Base-by-base conservation (phyloP, 2,329 filamentous ascomycete genomes). In the Dactylellina parvicollis region DNA sequence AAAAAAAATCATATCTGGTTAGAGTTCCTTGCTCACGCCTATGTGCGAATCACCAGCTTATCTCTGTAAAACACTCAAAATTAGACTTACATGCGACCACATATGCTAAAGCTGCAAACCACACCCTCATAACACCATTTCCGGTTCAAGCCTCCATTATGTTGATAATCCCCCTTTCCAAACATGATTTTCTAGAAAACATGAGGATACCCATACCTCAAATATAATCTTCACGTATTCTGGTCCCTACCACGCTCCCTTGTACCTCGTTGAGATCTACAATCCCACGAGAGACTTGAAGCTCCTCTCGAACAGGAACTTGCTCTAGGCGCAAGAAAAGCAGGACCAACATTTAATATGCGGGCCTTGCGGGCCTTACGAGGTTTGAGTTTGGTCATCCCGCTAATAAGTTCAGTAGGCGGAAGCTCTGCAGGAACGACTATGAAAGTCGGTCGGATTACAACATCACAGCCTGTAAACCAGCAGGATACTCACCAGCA, bases 71-170 rank as follows among this genome's bases (percentile, higher is more conserved):
- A 36, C n/a, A 14, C 61, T 66, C 61, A 66, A 66, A 66, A 10
- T 30, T 26, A 36, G 16, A 24, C 42, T 57, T 22, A 38, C 30
- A 30, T 12, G 16, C 1, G 22, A 30, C 54, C 40, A 65, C 38
- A 18, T 65, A 56, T 65, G 5, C 10, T 16, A 30, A 66, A 30
- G 28, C 28, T 50, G 4, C 5, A 73, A 72, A 60, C 28, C 49
- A 12, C 34, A 42, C 60, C 62, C 32, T 56, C 38, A 46, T 47
- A 65, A 55, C 69, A 73, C 69, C 54, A 55, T 73, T 72, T 54
- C 52, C 52, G 24, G 8, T 59, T 57, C 26, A 22, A 26, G 22
- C 16, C n/a, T 38, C 38, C 36, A 14, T 34, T 44, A 44, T 60
- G 18, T 44, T 55, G 36, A 59, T 32, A 20, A 28, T 10, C 57